Conservation (phyloP, 371 early-diverging fungal species). For the Amoeboaphelidium protococcarum region DNA sequence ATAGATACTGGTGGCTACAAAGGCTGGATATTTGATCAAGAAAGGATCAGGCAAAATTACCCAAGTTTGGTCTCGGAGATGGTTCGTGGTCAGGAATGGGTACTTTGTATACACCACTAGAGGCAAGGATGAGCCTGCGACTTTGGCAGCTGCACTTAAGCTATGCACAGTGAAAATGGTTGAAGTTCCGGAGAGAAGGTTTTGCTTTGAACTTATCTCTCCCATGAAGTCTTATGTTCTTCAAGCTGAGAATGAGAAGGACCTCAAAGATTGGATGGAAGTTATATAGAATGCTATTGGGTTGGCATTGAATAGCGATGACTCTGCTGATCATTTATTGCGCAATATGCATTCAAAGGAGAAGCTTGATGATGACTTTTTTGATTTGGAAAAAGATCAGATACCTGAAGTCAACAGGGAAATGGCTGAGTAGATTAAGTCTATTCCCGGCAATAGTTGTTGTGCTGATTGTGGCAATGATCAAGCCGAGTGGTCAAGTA, state of each 20-base stretch:
- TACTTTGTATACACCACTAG: background rate
- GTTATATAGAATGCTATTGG: too few relatives aligned
- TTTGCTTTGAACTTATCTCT: background rate
- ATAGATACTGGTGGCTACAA: background rate
- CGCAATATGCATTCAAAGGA: too few relatives aligned
- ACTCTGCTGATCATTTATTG: too few relatives aligned
- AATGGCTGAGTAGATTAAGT: too few relatives aligned
- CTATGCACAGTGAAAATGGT: background rate
- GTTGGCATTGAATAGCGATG: too few relatives aligned
- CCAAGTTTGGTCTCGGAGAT: background rate
- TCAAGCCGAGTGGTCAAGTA: constrained; percentile 73
- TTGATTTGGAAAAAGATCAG: too few relatives aligned
- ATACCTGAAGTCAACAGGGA: too few relatives aligned
- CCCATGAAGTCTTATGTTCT: background rate
- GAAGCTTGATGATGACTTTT: too few relatives aligned
- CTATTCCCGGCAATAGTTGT: constrained; percentile 31
- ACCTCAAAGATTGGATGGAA: background rate
- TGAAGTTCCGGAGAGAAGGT: background rate
- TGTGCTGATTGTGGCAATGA: constrained; percentile 64
- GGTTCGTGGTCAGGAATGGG: background rate
- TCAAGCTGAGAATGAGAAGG: background rate
- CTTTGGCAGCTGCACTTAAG: background rate
- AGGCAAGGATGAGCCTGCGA: background rate
- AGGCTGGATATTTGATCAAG: background rate
- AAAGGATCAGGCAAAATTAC: background rate